Percentiles rank a stretch among this genome's conserved stretches.
These are phyloP conservation scores for Penicillium roqueforti DNA, from an alignment of 495 filamentous ascomycete species.

Conservation along the genomic window DNA sequence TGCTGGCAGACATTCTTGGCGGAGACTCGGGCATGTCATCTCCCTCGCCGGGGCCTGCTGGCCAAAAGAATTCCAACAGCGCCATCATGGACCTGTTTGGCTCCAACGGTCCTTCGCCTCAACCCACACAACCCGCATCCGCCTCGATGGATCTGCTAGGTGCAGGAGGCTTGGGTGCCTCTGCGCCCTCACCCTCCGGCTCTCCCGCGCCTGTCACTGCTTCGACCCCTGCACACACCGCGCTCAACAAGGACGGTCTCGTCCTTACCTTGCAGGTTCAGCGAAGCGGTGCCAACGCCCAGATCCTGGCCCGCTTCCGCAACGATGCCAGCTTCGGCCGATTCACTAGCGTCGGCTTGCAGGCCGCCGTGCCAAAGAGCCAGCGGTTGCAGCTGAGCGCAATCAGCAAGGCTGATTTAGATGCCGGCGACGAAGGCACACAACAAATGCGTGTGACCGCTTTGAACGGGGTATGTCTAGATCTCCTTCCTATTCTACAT, in stretches of 20 bases:
- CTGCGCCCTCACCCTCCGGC: conserved; percentile 35
- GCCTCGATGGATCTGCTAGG: conserved; percentile 49
- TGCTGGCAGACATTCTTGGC: conserved; percentile 79
- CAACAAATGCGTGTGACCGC: conserved; percentile 82
- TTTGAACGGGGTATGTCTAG: conserved; percentile 77
- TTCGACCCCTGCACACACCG: conserved; percentile 51
- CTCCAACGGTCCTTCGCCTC: conserved; percentile 40
- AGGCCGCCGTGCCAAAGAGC: conserved; percentile 93
- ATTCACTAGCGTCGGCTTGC: conserved; percentile 72
- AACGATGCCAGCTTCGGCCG: conserved; percentile 62
- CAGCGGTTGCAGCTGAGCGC: conserved; percentile 87
- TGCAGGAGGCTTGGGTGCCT: conserved; percentile 37
- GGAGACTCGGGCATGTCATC: conserved; percentile 47
- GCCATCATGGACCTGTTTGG: conserved; percentile 84
- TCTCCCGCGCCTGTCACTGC: conserved; percentile 41
- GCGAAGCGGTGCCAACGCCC: conserved; percentile 63
- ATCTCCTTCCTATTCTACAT: neutral
- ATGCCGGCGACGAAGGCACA: conserved; percentile 73
- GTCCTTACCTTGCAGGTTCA: conserved; percentile 76
- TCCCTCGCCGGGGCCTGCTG: conserved; percentile 51
- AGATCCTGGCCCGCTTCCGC: conserved; percentile 76
- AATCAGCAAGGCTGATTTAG: conserved; percentile 74
- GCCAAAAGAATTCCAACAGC: conserved; percentile 50
- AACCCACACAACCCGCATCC: conserved; percentile 33
- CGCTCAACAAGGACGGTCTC: conserved; percentile 83